Base-by-base conservation (phyloP, 2,329 filamentous ascomycete species). In the Fonsecaea pedrosoi region DNA sequence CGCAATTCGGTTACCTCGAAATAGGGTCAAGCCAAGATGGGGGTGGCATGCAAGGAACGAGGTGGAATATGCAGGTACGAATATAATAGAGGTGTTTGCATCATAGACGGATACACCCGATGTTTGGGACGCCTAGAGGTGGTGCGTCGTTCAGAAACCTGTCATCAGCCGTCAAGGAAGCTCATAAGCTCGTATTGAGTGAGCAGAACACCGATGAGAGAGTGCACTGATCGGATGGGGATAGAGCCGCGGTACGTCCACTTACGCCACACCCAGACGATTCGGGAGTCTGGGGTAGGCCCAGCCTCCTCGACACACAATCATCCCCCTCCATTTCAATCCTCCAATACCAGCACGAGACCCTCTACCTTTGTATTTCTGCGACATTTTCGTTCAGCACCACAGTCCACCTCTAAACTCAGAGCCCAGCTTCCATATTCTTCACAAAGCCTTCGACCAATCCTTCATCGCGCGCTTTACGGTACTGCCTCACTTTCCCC, bases 1-100 rank as follows among this genome's bases (percentile, higher is more conserved):
- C 60, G 7, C 54, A 45, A 35, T 21, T 62, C 13, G 50, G 60
- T 4, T 55, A 48, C 42, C 50, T 62, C 21, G 60, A 62, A 40
- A 45, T 62, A 8, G 48, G 60, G 21, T 34, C 55, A 3, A 25
- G 50, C 12, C 12, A 21, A 9, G n/a, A 48, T 48, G n/a, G 45
- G 21, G 18, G n/a, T 9, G 35, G 18, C 34, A 54, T 54, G 59
- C 34, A 10, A 62, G 59, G 59, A 21, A 62, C 59, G 35, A 34
- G 12, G 34, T 30, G n/a, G 45, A 18, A 34, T 12, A 60, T 60
- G 42, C 58, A 53, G 58, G 58, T 60, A 53, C 42, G 18, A 53
- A 25, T 25, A 53, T 42, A 18, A 38, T 7, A 38, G 12, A 38
- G 35, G 8, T 9, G n/a, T 42, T 42, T 42, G 15, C 30, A 32